Conservation (phyloP, 1,284 basidiomycete species). For the Naganishia sp. region DNA sequence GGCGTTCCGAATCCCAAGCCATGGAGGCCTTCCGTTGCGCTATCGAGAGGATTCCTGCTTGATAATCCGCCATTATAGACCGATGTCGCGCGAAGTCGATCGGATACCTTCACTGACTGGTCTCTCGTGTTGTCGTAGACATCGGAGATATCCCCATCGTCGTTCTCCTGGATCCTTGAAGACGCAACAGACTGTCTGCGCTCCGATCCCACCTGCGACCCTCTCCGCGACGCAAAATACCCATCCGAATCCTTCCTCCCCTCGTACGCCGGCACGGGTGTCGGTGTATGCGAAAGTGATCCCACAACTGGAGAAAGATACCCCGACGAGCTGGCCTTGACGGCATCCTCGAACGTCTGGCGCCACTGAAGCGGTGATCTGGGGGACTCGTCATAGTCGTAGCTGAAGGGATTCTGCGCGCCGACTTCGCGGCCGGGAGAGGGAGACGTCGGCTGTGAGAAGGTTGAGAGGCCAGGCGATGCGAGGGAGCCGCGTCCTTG, state of each 20-base stretch:
- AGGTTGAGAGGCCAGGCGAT: neutral
- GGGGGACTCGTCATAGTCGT: constrained; percentile 10
- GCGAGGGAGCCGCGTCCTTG: neutral
- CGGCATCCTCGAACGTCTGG: constrained; percentile 24
- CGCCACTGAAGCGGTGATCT: constrained; percentile 14
- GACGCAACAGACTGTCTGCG: no score
- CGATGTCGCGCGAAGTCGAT: no score
- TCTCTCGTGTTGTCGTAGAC: no score
- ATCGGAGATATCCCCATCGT: no score
- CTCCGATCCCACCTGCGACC: neutral
- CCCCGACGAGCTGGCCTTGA: constrained; percentile 4
- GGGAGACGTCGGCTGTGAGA: constrained; percentile 2
- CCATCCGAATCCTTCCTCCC: constrained; percentile 10
- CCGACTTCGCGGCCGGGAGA: constrained; percentile 1
- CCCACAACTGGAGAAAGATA: neutral
- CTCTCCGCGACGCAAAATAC: constrained; percentile 7
- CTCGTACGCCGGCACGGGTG: constrained; percentile 12
- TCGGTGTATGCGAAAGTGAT: constrained; percentile 3
- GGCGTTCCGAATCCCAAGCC: constrained; percentile 14
- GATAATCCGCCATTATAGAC: neutral
- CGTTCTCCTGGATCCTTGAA: no score
- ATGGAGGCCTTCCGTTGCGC: neutral
- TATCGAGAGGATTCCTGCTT: neutral
- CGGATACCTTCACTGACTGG: no score
- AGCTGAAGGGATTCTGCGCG: constrained; percentile 1